phyloP scores from a whole-genome alignment of 2,329 filamentous ascomycete genomes.

The Onygena corvina region DNA sequence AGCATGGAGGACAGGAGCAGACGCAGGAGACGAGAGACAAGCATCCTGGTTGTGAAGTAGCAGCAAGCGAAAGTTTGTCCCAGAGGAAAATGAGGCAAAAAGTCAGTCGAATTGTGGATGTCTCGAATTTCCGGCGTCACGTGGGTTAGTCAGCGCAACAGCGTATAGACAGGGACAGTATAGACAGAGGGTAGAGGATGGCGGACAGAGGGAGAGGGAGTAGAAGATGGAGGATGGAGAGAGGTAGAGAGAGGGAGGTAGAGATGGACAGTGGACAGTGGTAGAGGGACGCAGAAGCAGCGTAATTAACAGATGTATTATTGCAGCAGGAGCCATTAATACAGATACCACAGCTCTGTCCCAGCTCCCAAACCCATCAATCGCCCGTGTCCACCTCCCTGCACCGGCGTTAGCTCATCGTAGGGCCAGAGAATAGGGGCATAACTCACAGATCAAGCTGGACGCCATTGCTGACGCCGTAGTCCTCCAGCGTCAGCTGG shows the following conservation, averaged over 20 bases:
- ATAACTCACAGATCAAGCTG: conserved; percentile 37
- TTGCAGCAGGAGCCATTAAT: background rate
- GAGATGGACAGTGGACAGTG: background rate
- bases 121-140: background rate
- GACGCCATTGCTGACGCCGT: conserved; percentile 86
- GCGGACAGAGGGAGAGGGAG: background rate
- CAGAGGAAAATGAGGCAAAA: conserved; percentile 1
- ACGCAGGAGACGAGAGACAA: conserved; percentile 4
- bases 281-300: background rate
- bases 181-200: background rate
- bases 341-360: background rate
- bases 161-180: background rate
- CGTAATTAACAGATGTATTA: conserved; percentile 4
- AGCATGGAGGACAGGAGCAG: conserved; percentile 7
- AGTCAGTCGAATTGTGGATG: conserved; percentile 8
- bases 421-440: background rate
- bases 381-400: conserved; percentile 40
- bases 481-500: conserved; percentile 73
- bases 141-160: background rate
- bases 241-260: background rate
- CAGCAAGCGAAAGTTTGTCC: background rate
- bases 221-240: background rate
- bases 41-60: conserved; percentile 3
- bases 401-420: conserved; percentile 19
- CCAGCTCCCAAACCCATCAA: conserved; percentile 17